A percentile compares a stretch with the other conserved stretches of the same genome.
Conservation (phyloP, 768 basidiomycete species). For the Heimioporus sp. region DNA sequence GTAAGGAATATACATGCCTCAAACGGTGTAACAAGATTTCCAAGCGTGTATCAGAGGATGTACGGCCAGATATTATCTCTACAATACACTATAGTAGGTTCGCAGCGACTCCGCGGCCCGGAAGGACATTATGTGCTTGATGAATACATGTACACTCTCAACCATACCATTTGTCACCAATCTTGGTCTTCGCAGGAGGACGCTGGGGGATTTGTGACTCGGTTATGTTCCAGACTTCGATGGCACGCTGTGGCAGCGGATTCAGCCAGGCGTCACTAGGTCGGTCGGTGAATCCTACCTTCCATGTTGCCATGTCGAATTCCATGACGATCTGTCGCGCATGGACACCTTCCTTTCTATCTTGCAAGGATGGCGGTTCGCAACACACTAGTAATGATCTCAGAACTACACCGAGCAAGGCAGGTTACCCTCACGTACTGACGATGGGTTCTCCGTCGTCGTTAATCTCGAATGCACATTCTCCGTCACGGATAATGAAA, state of each 20-base stretch:
- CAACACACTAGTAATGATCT: slow-evolving; percentile 48
- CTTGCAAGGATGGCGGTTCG: slow-evolving; percentile 60
- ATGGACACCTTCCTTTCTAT: slow-evolving; percentile 59
- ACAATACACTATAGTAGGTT: slow-evolving; percentile 16
- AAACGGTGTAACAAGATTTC: background rate
- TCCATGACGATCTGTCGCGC: slow-evolving; percentile 90
- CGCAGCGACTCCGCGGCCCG: background rate
- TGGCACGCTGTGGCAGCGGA: slow-evolving; percentile 62
- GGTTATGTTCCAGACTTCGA: slow-evolving; percentile 79
- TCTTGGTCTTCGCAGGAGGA: slow-evolving; percentile 49
- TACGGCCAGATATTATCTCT: slow-evolving; percentile 9
- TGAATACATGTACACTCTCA: slow-evolving; percentile 20
- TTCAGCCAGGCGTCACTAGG: background rate
- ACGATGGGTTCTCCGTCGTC: slow-evolving; percentile 72
- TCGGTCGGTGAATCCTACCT: slow-evolving; percentile 44
- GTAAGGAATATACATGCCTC: too few species aligned
- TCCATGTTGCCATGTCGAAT: slow-evolving; percentile 88
- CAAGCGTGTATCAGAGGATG: background rate
- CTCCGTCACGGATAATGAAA: slow-evolving; percentile 86
- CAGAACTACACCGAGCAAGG: background rate
- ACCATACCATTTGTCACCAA: slow-evolving; percentile 75
- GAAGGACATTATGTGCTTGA: background rate
- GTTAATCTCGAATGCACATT: slow-evolving; percentile 68
- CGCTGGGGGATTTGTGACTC: slow-evolving; percentile 76
- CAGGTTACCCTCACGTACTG: slow-evolving; percentile 46